Conservation (phyloP, 2,329 filamentous ascomycete species). For the Fusarium sp. region DNA sequence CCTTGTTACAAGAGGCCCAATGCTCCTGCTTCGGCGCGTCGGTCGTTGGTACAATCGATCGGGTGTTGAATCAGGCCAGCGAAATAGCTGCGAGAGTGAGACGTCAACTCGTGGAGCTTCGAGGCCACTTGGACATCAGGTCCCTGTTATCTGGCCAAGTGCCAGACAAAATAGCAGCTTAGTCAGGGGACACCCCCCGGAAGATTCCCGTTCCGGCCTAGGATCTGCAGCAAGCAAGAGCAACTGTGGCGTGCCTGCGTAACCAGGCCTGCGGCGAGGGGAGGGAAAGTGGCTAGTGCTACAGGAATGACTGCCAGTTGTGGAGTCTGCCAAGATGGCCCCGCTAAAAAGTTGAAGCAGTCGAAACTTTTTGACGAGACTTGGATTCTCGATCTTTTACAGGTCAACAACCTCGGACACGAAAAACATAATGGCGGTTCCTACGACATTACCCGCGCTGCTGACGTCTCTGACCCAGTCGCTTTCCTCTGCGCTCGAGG, state of each 20-base stretch:
- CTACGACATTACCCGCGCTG: conserved; percentile 65
- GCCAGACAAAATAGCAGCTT: conserved; percentile 40
- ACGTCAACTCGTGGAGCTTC: conserved; percentile 45
- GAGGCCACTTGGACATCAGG: conserved; percentile 29
- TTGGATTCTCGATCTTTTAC: conserved; percentile 25
- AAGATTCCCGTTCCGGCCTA: conserved; percentile 31
- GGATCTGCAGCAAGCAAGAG: conserved; percentile 12
- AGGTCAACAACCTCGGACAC: conserved; percentile 40
- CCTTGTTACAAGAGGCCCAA: background rate
- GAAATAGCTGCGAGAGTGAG: conserved; percentile 38
- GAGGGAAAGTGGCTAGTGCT: conserved; percentile 8
- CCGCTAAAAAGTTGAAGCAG: conserved; percentile 52
- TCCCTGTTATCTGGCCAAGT: conserved; percentile 47
- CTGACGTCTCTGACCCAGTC: conserved; percentile 72
- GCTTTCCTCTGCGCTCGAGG: conserved; percentile 75
- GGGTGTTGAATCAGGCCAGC: conserved; percentile 38
- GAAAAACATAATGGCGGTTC: conserved; percentile 62
- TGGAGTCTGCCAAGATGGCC: conserved; percentile 31
- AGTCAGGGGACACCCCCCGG: conserved; percentile 43
- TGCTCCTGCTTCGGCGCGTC: background rate
- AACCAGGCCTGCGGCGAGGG: too few species aligned
- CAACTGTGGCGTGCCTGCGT: conserved; percentile 22
- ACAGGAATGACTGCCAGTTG: conserved; percentile 14
- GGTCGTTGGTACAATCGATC: conserved; percentile 17
- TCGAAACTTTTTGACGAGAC: conserved; percentile 47